Percentiles rank a stretch among this genome's conserved stretches.
These are phyloP conservation scores for Pezicula carpinea DNA, from an alignment of 2,329 filamentous ascomycete genomes.

Conservation along the genomic window DNA sequence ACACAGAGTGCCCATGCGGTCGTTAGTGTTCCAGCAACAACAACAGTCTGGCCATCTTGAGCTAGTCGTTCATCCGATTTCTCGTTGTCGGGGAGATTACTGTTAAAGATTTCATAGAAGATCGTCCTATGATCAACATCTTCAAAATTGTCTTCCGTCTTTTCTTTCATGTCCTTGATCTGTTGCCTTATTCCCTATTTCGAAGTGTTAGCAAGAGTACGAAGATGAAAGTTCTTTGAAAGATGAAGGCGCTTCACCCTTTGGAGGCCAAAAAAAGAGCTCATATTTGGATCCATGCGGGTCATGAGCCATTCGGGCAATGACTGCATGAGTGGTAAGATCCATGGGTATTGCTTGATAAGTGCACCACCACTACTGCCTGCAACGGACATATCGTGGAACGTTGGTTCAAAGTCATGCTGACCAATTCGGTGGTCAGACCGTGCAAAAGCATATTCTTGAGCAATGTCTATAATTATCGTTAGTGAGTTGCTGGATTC, in stretches of 20 bases:
- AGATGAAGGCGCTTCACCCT: constrained; percentile 1
- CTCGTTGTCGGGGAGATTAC: constrained; percentile 29
- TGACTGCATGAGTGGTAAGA: constrained; percentile 6
- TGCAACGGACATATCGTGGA: constrained; percentile 5
- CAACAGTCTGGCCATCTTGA: constrained; percentile 6
- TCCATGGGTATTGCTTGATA: constrained; percentile 6
- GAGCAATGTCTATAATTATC: background rate
- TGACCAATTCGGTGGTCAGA: constrained; percentile 9
- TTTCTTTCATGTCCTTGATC: background rate
- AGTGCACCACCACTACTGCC: constrained; percentile 1
- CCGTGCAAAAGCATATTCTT: constrained; percentile 22
- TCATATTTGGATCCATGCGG: constrained; percentile 5
- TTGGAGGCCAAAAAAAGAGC: constrained; percentile 1
- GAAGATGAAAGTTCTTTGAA: background rate
- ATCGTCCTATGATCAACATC: constrained; percentile 17
- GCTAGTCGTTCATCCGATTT: constrained; percentile 21
- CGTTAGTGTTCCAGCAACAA: constrained; percentile 8
- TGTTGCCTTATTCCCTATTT: background rate
- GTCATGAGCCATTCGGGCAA: constrained; percentile 6
- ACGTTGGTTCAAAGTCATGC: constrained; percentile 13
- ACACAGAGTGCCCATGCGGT: constrained; percentile 6
- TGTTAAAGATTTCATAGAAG: constrained; percentile 22
- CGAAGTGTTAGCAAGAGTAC: background rate
- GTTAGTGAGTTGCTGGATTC: background rate
- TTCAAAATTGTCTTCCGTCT: constrained; percentile 2